Conservation (phyloP, 2,329 filamentous ascomycete genomes). For the Ophiostoma ulmi region DNA sequence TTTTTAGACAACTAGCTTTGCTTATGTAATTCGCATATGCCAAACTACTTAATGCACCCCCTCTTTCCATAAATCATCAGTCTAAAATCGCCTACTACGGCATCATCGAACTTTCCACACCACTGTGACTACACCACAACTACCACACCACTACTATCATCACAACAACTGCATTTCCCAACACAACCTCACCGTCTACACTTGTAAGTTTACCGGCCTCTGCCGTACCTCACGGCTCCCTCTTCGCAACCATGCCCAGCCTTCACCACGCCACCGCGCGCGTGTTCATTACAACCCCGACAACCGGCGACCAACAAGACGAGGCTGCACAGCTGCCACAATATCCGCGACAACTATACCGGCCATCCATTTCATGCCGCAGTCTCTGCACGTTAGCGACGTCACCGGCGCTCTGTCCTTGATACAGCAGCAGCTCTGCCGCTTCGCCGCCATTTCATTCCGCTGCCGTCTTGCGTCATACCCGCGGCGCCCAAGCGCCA, state of each 20-base stretch:
- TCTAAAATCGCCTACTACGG: neutral
- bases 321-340: neutral
- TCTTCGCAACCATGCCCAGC: neutral
- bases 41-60: neutral
- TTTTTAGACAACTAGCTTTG: neutral
- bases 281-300: neutral
- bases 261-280: neutral
- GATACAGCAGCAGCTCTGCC: neutral
- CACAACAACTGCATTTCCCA: neutral
- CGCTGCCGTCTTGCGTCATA: neutral
- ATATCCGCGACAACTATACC: too few species aligned
- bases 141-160: neutral
- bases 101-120: neutral
- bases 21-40: neutral
- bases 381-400: neutral
- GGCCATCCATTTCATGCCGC: too few species aligned
- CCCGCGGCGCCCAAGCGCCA: too few species aligned
- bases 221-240: neutral
- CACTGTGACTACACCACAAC: neutral
- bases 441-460: neutral
- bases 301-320: neutral
- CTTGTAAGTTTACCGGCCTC: neutral
- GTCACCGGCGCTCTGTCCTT: too few species aligned
- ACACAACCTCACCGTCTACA: neutral
- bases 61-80: neutral